Conservation (phyloP, 805 yeast genomes). For the Cyberlindnera saturnus region DNA sequence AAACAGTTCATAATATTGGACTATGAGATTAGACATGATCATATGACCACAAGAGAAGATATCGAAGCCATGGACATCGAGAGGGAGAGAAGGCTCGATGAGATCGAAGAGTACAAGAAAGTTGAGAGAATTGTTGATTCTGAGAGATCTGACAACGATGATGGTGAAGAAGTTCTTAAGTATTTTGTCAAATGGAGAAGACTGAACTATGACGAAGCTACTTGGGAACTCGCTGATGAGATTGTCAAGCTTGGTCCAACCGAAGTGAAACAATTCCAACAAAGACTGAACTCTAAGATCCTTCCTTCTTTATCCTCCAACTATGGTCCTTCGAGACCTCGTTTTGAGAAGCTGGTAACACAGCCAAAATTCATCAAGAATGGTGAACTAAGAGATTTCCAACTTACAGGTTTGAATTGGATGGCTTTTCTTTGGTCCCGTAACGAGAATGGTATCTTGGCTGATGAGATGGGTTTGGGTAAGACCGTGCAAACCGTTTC, state of each 20-base stretch:
- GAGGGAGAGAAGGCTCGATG: slow-evolving; percentile 77
- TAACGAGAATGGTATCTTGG: slow-evolving; percentile 93
- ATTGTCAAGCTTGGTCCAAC: slow-evolving; percentile 81
- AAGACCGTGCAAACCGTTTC: slow-evolving; percentile 96
- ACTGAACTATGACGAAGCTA: slow-evolving; percentile 87
- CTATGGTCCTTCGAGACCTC: slow-evolving; percentile 72
- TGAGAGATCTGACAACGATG: slow-evolving; percentile 58
- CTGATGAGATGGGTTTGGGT: slow-evolving; percentile 99
- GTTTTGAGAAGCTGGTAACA: slow-evolving; percentile 75
- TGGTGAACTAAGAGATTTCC: slow-evolving; percentile 94
- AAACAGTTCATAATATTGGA: slow-evolving; percentile 70
- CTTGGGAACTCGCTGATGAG: slow-evolving; percentile 92
- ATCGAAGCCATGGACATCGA: slow-evolving; percentile 91
- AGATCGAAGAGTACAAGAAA: slow-evolving; percentile 71
- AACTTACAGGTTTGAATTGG: slow-evolving; percentile 97
- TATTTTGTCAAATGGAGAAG: slow-evolving; percentile 94
- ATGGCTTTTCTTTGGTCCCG: slow-evolving; percentile 99
- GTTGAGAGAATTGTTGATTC: slow-evolving; percentile 90
- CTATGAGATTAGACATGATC: slow-evolving; percentile 70
- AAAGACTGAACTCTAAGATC: slow-evolving; percentile 74
- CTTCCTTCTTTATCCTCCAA: slow-evolving; percentile 75
- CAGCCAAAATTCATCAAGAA: slow-evolving; percentile 90
- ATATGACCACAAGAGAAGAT: slow-evolving; percentile 82
- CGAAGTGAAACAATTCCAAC: slow-evolving; percentile 79
- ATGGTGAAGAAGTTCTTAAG: slow-evolving; percentile 61